Base-by-base conservation (phyloP, 2,329 filamentous ascomycete species). In the Colletotrichum cuscutae region DNA sequence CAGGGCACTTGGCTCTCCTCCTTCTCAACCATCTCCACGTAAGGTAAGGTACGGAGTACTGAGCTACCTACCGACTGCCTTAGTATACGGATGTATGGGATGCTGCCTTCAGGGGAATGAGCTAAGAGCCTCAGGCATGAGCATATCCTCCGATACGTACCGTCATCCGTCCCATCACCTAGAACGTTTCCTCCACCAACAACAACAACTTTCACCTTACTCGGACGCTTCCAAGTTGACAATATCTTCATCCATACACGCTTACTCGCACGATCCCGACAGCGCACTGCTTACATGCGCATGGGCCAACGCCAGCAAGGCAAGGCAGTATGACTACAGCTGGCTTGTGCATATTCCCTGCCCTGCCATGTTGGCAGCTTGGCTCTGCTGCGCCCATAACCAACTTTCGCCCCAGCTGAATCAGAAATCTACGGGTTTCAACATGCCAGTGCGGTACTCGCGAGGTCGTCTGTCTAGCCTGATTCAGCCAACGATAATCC, bases 391-490 rank as follows among this genome's bases (percentile, higher is more conserved):
- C 19, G 19, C 42, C 42, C 7, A n/a, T 49, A 22, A 49, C 42
- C 42, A 22, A n/a, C 42, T 22, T 22, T 22, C 42, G n/a, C 8
- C 42, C n/a, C 42, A 22, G 19, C 19, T 49, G 42, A 32, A 37
- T 49, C 32, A 37, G 35, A 46, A 37, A 7, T 22, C 64, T 42
- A 49, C 26, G 37, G 13, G 8, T 28, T 60, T 58, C 46, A 37
- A 58, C 56, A 57, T 35, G 57, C 68, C 57, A 67, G 61, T 22
- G 53, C 32, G n/a, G 64, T 64, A 13, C 52, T 24, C 58, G 37
- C 28, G 58, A 53, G 42, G 32, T 52, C 4, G 32, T 12, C 13
- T 57, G 54, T 19, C 26, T 53, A 12, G 66, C 22, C 26, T n/a
- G 22, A 19, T 15, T 49, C 57, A 35, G 26, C 22, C 12, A 19